These are phyloP conservation scores for Trichoderma polysporum DNA, from an alignment of 2,329 filamentous ascomycete species.

Conservation along the genomic window DNA sequence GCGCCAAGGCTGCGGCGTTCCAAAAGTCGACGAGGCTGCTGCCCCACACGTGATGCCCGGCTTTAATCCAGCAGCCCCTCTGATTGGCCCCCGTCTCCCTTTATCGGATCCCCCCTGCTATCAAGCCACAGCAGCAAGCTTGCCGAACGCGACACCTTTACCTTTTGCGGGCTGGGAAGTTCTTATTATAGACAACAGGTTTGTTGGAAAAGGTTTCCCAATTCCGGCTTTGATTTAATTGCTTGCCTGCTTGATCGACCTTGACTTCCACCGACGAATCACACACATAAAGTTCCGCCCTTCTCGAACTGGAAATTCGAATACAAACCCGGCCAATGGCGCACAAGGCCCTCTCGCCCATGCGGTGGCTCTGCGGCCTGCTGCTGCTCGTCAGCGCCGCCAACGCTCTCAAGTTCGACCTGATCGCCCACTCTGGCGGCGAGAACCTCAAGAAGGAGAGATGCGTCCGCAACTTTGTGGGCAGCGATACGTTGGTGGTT, in stretches of 20 bases:
- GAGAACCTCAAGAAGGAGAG: conserved; percentile 66
- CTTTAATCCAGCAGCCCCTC: background rate
- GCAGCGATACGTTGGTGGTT: conserved; percentile 87
- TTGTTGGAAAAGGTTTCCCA: background rate
- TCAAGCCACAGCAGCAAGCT: conserved; percentile 9
- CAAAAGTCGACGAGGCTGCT: conserved; percentile 31
- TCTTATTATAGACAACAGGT: background rate
- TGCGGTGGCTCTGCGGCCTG: conserved; percentile 60
- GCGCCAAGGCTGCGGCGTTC: conserved; percentile 21
- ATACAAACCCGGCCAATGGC: conserved; percentile 16
- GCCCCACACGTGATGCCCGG: conserved; percentile 20
- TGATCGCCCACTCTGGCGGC: conserved; percentile 61
- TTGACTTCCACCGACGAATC: too few relatives aligned
- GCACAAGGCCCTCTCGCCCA: conserved; percentile 50
- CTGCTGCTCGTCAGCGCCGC: conserved; percentile 55
- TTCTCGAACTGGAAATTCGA: too few relatives aligned
- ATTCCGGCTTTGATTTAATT: background rate
- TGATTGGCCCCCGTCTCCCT: conserved; percentile 8
- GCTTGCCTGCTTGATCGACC: background rate
- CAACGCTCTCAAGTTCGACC: conserved; percentile 88
- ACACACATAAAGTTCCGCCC: too few relatives aligned
- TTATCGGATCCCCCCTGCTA: background rate
- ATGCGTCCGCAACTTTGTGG: conserved; percentile 96
- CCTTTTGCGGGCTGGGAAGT: conserved; percentile 4
- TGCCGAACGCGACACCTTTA: conserved; percentile 25